These are phyloP conservation scores for Cenchrus purpureus DNA, from an alignment of 176 grass and related monocot species.

Conservation along the genomic window DNA sequence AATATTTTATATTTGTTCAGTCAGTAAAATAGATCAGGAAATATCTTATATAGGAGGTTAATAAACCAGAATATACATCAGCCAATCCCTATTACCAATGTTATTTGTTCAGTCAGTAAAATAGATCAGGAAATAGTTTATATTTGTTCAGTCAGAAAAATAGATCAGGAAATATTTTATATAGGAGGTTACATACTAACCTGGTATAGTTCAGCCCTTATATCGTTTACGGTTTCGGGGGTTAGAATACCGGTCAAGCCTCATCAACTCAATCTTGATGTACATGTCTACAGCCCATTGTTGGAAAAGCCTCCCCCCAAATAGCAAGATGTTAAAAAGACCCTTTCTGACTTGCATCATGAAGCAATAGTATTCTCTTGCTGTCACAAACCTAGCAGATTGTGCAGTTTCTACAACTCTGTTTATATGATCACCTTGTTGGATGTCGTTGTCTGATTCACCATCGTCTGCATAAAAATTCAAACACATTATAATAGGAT, in stretches of 20 bases:
- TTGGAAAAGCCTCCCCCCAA: not conserved
- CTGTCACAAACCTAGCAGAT: not conserved
- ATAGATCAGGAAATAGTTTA: too few species aligned
- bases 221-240: not conserved
- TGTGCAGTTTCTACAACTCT: too few species aligned
- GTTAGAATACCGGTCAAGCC: not conserved
- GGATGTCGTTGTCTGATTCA: not conserved
- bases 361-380: conserved; percentile 1
- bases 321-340: conserved; percentile 10
- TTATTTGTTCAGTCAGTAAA: too few species aligned
- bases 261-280: conserved; percentile 4
- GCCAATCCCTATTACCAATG: too few species aligned
- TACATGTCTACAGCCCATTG: not conserved
- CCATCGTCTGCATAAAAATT: not conserved
- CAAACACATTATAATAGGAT: too few species aligned
- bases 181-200: too few species aligned
- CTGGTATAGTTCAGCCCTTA: not conserved
- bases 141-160: too few species aligned
- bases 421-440: not conserved
- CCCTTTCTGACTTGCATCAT: not conserved
- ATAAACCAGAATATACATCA: too few species aligned
- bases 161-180: too few species aligned
- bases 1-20: too few species aligned
- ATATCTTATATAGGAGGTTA: too few species aligned
- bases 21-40: too few species aligned